phyloP scores from a whole-genome alignment of 371 early-diverging fungal species.

The Mucor racemosus region DNA sequence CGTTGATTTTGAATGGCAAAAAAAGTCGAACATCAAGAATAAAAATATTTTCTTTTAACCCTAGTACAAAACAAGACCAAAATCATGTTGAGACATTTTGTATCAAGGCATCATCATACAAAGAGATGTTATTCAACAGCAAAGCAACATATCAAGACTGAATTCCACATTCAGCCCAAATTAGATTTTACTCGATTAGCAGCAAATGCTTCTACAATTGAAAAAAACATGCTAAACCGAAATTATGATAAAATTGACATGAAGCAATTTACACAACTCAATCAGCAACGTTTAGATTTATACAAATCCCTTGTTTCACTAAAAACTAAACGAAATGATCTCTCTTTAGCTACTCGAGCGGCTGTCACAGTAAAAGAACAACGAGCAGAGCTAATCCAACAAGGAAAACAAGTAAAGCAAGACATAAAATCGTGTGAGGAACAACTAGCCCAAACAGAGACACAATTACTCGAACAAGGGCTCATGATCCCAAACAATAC shows the following conservation, averaged over 20 bases:
- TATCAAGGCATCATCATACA: background rate
- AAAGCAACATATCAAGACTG: background rate
- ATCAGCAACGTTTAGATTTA: constrained; percentile 46
- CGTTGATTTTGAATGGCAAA: background rate
- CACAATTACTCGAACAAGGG: constrained; percentile 57
- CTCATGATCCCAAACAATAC: constrained; percentile 76
- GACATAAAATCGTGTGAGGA: constrained; percentile 46
- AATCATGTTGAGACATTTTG: constrained; percentile 3
- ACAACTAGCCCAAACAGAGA: constrained; percentile 44
- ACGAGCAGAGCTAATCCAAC: constrained; percentile 39
- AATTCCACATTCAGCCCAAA: constrained; percentile 47
- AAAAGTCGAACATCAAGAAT: background rate
- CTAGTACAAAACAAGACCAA: background rate
- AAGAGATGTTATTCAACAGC: constrained; percentile 6
- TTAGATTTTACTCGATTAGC: constrained; percentile 65
- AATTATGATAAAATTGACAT: constrained; percentile 53
- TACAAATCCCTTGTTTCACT: constrained; percentile 42
- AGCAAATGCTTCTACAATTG: constrained; percentile 46
- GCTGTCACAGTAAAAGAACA: constrained; percentile 16
- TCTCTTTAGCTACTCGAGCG: constrained; percentile 36
- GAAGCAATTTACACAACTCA: constrained; percentile 47
- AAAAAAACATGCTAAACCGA: constrained; percentile 57
- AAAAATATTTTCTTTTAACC: background rate
- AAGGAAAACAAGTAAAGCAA: constrained; percentile 57
- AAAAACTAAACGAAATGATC: constrained; percentile 52